Percentiles rank a stretch among this genome's conserved stretches.
These are phyloP conservation scores for Fomitopsis serialis DNA, from an alignment of 768 basidiomycete species.

Conservation along the genomic window DNA sequence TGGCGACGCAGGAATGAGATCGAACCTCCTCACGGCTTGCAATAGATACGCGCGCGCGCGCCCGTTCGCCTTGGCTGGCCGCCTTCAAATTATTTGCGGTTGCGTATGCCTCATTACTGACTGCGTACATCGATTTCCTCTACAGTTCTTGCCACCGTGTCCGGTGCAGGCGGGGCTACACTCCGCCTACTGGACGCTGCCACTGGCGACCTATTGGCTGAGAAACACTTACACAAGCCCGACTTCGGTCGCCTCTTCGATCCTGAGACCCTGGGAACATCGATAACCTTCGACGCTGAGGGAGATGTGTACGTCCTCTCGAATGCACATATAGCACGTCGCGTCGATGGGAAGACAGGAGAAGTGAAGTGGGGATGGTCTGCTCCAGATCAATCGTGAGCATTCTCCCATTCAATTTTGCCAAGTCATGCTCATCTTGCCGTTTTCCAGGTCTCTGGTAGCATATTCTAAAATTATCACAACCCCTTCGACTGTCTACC, in stretches of 20 bases:
- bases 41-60: no score
- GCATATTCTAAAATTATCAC: conserved; percentile 58
- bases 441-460: conserved; percentile 35
- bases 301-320: conserved; percentile 46
- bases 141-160: conserved; percentile 65
- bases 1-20: no score
- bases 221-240: conserved; percentile 53
- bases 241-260: conserved; percentile 40
- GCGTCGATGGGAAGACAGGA: conserved; percentile 47
- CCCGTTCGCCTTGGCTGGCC: neutral
- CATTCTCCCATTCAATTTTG: conserved; percentile 1
- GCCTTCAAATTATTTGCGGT: neutral
- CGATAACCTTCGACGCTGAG: conserved; percentile 38
- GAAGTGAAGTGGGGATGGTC: conserved; percentile 66
- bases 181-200: conserved; percentile 61
- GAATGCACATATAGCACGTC: conserved; percentile 54
- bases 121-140: no score
- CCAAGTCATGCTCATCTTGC: neutral
- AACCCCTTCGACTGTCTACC: conserved; percentile 50
- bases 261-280: conserved; percentile 50
- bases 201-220: conserved; percentile 62
- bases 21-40: no score
- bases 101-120: conserved; percentile 1
- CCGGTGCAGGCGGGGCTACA: conserved; percentile 67
- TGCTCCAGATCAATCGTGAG: conserved; percentile 63